Conservation (phyloP, 148 eudicot species). For the Bassia scoparia region DNA sequence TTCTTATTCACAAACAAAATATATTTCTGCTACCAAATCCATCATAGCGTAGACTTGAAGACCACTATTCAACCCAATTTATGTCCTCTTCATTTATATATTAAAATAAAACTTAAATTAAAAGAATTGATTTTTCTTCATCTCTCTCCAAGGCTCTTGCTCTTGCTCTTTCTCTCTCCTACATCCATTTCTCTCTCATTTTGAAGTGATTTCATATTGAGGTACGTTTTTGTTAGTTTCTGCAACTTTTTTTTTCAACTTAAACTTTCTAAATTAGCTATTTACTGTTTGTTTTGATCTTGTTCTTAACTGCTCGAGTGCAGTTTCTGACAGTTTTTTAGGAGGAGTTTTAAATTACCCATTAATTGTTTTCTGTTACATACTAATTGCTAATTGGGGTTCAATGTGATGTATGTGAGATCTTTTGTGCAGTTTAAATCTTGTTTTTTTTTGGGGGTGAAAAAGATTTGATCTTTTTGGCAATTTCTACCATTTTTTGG, state of each 20-base stretch:
- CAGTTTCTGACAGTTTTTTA: neutral
- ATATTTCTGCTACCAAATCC: neutral
- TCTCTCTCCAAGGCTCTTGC: neutral
- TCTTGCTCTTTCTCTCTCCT: neutral
- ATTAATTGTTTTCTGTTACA: neutral
- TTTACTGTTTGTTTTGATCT: neutral
- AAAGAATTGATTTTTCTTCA: too few relatives aligned
- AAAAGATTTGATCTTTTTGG: conserved; percentile 7
- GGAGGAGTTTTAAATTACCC: neutral
- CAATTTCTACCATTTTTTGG: neutral
- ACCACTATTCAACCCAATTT: conserved; percentile 25
- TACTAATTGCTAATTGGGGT: conserved; percentile 2
- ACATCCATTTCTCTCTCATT: neutral
- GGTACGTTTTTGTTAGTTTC: conserved; percentile 9
- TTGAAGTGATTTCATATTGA: neutral
- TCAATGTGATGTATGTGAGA: neutral
- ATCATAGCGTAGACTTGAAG: conserved; percentile 18
- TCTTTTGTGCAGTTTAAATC: neutral
- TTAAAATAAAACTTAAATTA: too few relatives aligned
- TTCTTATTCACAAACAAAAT: neutral
- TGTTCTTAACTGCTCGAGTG: neutral
- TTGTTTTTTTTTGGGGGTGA: neutral
- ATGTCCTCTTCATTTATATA: neutral
- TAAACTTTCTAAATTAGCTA: neutral
- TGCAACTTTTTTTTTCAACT: conserved; percentile 9